Evolutionary conservation across 148 eudicot species (phyloP).

Genomic region (Bassia scoparia): DNA sequence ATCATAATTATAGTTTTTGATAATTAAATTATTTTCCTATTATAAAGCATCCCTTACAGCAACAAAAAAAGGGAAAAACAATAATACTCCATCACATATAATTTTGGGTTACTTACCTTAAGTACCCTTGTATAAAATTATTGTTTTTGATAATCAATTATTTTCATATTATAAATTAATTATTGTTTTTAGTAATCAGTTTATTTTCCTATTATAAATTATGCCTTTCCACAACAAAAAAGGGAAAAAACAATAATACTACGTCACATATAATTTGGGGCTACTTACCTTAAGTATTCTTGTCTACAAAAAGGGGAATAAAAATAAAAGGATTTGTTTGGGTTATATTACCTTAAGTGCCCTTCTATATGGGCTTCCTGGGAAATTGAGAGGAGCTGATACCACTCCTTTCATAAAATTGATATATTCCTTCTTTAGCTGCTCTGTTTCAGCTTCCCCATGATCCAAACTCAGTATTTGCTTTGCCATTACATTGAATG

Average conservation of each 20-base stretch:
- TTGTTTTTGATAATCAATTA: not conserved
- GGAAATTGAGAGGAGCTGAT: slow-evolving; percentile 85
- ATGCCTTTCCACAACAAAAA: too few species aligned
- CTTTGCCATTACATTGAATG: slow-evolving; percentile 92
- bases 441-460: slow-evolving; percentile 81
- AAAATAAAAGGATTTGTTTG: too few species aligned
- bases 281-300: too few species aligned
- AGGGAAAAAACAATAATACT: too few species aligned
- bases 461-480: slow-evolving; percentile 93
- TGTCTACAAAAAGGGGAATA: too few species aligned
- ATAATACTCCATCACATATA: too few species aligned
- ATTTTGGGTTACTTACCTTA: too few species aligned
- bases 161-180: not conserved
- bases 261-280: too few species aligned
- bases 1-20: not conserved
- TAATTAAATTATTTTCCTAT: not conserved
- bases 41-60: not conserved
- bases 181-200: not conserved
- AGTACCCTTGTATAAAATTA: not conserved
- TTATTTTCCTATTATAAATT: not conserved
- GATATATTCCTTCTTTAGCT: slow-evolving; percentile 82
- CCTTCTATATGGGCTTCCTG: slow-evolving; percentile 91
- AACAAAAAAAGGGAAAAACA: too few species aligned
- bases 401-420: slow-evolving; percentile 98
- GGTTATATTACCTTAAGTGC: slow-evolving; percentile 57